These are phyloP conservation scores for Suillus spraguei DNA, from an alignment of 768 basidiomycete genomes.

Conservation along the genomic window DNA sequence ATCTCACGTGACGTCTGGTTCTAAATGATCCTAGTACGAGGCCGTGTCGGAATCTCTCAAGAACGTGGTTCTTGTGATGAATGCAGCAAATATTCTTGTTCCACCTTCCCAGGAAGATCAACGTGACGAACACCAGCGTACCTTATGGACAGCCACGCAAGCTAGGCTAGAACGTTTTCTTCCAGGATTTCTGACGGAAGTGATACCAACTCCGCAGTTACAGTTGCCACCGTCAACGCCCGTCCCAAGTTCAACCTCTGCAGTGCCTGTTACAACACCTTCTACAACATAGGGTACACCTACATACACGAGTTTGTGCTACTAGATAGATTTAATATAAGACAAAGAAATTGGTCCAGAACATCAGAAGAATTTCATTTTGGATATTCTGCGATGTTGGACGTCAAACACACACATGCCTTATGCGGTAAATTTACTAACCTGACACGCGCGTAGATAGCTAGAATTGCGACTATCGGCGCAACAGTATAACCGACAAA, in stretches of 20 bases:
- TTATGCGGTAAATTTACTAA: slow-evolving; percentile 28
- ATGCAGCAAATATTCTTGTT: slow-evolving; percentile 81
- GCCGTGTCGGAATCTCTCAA: slow-evolving; percentile 96
- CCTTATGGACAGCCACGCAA: slow-evolving; percentile 83
- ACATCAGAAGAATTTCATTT: slow-evolving; percentile 59
- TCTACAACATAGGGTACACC: slow-evolving; percentile 15
- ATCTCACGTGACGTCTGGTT: background rate
- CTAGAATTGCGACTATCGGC: slow-evolving; percentile 48
- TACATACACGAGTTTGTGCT: slow-evolving; percentile 9
- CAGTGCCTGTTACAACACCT: slow-evolving; percentile 12
- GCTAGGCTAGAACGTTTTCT: slow-evolving; percentile 90
- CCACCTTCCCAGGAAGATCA: slow-evolving; percentile 49
- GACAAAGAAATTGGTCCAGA: slow-evolving; percentile 1
- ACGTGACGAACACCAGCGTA: slow-evolving; percentile 62
- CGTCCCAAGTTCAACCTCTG: background rate
- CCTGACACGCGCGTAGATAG: slow-evolving; percentile 54
- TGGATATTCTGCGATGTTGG: slow-evolving; percentile 49
- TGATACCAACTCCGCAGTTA: slow-evolving; percentile 49
- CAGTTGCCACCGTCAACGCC: slow-evolving; percentile 15
- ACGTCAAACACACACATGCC: slow-evolving; percentile 6
- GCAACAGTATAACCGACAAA: slow-evolving; percentile 57
- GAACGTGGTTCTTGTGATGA: slow-evolving; percentile 96
- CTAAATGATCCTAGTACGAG: slow-evolving; percentile 65
- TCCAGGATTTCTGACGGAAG: slow-evolving; percentile 82
- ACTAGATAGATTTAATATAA: slow-evolving; percentile 11